Percentiles rank a stretch among this genome's conserved stretches.
Conservation (phyloP, 1,284 basidiomycete species). For the Flammula alnicola region DNA sequence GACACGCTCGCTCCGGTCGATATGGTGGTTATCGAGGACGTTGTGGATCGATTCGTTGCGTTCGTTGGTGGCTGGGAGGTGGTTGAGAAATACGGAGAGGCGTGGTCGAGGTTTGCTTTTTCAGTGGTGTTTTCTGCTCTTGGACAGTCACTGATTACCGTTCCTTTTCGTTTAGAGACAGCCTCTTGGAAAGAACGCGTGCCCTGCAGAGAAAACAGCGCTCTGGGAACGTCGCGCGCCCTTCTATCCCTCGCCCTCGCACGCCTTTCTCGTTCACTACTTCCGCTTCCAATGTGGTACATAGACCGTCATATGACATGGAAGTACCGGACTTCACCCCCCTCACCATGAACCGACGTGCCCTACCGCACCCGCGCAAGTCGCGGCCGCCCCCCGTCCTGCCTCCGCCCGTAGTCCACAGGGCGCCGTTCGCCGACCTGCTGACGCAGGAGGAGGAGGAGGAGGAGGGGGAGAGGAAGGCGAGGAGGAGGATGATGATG, state of each 20-base stretch:
- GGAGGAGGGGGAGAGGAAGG: constrained; percentile 3
- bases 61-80: constrained; percentile 48
- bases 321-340: constrained; percentile 58
- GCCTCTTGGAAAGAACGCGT: constrained; percentile 54
- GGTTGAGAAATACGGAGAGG: constrained; percentile 42
- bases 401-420: constrained; percentile 29
- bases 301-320: constrained; percentile 30
- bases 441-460: constrained; percentile 23
- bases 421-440: constrained; percentile 38
- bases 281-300: background rate
- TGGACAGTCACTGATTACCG: background rate
- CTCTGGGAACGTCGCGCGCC: constrained; percentile 57
- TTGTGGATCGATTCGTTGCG: constrained; percentile 58
- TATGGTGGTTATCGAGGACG: constrained; percentile 52
- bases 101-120: constrained; percentile 55
- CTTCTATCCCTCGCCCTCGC: constrained; percentile 40
- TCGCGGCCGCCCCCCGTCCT: constrained; percentile 27
- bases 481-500: constrained; percentile 3
- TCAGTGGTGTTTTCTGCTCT: constrained; percentile 10
- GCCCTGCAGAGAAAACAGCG: constrained; percentile 69
- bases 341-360: constrained; percentile 37
- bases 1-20: constrained; percentile 51
- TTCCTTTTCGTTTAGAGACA: constrained; percentile 45
- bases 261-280: background rate
- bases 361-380: constrained; percentile 22